phyloP scores from a whole-genome alignment of 75 land plant species.

The Sequoiadendron giganteum region DNA sequence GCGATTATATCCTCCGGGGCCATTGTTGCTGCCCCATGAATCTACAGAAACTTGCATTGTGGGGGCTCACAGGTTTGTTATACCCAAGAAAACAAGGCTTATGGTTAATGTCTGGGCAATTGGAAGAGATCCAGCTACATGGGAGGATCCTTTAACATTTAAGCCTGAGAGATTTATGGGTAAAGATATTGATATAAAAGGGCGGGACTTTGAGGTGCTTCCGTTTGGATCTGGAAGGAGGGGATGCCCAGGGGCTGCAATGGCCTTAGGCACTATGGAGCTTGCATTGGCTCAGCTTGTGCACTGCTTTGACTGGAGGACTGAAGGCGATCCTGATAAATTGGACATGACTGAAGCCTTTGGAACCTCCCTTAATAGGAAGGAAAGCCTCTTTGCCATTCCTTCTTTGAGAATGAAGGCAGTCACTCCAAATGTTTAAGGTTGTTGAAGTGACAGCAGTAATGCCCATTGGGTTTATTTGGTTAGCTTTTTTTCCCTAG shows the following conservation, averaged over 20 bases:
- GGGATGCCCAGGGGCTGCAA: neutral
- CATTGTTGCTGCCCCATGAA: neutral
- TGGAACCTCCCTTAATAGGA: neutral
- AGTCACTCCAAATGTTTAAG: no score
- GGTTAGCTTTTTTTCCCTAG: no score
- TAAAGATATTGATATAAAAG: neutral
- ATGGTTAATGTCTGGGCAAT: conserved; percentile 11
- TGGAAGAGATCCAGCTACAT: neutral
- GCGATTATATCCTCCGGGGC: neutral
- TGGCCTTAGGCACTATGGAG: neutral
- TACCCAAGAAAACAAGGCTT: neutral
- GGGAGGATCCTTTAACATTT: neutral
- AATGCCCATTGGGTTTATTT: no score
- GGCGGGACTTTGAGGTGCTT: conserved; percentile 6
- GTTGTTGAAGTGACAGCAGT: no score
- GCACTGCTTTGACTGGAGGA: neutral
- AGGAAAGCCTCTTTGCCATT: neutral
- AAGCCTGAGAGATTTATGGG: conserved; percentile 18
- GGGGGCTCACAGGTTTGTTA: neutral
- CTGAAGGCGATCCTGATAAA: neutral
- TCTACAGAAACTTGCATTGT: neutral
- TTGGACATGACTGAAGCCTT: neutral
- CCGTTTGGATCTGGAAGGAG: conserved; percentile 25
- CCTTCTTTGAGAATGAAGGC: neutral
- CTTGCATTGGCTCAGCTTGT: conserved; percentile 4